Evolutionary conservation across 352 stramenopile genomes (phyloP).

Genomic region (Pythium guiyangense): DNA sequence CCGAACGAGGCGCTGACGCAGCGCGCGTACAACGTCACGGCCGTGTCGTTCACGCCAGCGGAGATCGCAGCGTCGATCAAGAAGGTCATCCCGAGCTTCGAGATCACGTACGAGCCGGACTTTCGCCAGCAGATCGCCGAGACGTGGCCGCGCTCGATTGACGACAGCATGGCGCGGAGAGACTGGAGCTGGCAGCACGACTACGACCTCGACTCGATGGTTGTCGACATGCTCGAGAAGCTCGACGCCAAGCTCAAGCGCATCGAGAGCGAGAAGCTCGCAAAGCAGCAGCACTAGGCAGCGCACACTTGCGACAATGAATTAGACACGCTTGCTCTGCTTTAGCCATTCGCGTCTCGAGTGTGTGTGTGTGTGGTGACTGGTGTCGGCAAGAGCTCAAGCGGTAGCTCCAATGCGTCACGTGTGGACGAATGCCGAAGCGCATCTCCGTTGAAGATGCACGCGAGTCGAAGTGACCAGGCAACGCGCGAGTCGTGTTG

Average conservation of each 20-base stretch:
- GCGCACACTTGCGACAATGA: too few relatives aligned
- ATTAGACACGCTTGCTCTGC: too few relatives aligned
- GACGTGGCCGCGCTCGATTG: slow-evolving; percentile 86
- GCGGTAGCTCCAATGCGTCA: too few relatives aligned
- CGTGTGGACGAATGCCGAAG: too few relatives aligned
- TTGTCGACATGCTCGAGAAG: slow-evolving; percentile 87
- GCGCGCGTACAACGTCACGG: slow-evolving; percentile 90
- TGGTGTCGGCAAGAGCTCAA: too few relatives aligned
- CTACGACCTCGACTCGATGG: slow-evolving; percentile 88
- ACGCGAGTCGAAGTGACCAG: too few relatives aligned
- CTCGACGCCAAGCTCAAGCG: slow-evolving; percentile 75
- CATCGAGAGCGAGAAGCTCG: slow-evolving; percentile 8
- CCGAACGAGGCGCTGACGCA: slow-evolving; percentile 66
- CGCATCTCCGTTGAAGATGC: too few relatives aligned
- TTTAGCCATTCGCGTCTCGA: too few relatives aligned
- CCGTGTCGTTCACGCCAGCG: slow-evolving; percentile 86
- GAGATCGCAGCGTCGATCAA: slow-evolving; percentile 83
- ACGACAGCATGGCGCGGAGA: slow-evolving; percentile 74
- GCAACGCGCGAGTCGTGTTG: too few relatives aligned
- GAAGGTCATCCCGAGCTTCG: slow-evolving; percentile 84
- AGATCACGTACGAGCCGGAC: slow-evolving; percentile 86
- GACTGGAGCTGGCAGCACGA: slow-evolving; percentile 90
- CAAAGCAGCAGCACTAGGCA: neutral
- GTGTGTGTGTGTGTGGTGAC: too few relatives aligned
- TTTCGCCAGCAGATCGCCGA: slow-evolving; percentile 90